These are phyloP conservation scores for Penicillium cataractarum DNA, from an alignment of 495 filamentous ascomycete species.

Conservation along the genomic window DNA sequence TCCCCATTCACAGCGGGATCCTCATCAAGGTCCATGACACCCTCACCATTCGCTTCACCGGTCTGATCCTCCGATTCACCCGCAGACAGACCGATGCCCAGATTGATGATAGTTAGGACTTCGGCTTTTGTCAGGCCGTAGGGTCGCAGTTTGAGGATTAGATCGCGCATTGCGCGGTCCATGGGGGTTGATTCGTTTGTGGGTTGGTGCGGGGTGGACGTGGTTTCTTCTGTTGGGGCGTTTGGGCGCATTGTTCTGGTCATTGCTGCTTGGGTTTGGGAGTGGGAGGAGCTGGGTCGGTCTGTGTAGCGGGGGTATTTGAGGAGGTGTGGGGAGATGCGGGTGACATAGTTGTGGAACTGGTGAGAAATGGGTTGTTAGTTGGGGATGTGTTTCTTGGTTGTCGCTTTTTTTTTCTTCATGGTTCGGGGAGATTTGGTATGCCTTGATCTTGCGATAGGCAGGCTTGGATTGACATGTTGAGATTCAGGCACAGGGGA, in stretches of 20 bases:
- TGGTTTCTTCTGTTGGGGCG: conserved; percentile 21
- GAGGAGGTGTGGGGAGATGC: conserved; percentile 44
- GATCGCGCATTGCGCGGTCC: conserved; percentile 41
- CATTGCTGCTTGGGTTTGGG: conserved; percentile 32
- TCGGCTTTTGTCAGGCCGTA: conserved; percentile 64
- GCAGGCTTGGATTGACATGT: background rate
- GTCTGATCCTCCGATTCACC: conserved; percentile 10
- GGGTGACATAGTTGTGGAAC: conserved; percentile 51
- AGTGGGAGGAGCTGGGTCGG: conserved; percentile 30
- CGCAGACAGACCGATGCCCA: conserved; percentile 44
- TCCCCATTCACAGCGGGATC: background rate
- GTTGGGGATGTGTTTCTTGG: background rate
- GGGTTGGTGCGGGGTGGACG: conserved; percentile 11
- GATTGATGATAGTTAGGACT: conserved; percentile 66
- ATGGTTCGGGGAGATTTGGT: background rate
- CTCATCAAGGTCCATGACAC: conserved; percentile 31
- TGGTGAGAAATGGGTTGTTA: conserved; percentile 17
- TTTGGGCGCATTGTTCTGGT: conserved; percentile 30
- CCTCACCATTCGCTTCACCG: conserved; percentile 26
- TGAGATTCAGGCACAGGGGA: background rate
- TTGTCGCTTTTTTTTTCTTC: background rate
- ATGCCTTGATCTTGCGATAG: background rate
- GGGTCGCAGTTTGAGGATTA: conserved; percentile 46
- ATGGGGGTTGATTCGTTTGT: conserved; percentile 35
- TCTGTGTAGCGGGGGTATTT: conserved; percentile 38